phyloP scores from a whole-genome alignment of 2,329 filamentous ascomycete species.

The Lizonia empirigonia region DNA sequence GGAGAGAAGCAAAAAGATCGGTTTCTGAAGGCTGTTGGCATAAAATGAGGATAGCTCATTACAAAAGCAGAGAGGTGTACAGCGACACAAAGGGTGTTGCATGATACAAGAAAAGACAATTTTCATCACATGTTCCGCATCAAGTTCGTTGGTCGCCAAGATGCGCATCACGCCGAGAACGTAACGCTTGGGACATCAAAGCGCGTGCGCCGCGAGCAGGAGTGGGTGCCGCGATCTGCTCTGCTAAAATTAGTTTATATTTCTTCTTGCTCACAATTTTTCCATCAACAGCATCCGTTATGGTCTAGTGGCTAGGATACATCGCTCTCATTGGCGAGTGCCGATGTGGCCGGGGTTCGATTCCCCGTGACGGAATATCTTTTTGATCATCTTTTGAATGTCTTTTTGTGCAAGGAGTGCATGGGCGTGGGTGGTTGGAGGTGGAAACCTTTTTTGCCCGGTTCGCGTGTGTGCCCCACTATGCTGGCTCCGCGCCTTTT shows the following conservation, averaged over 20 bases:
- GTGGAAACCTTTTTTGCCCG: too few species aligned
- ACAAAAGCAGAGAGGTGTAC: too few species aligned
- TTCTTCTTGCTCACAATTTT: not conserved
- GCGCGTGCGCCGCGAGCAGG: too few species aligned
- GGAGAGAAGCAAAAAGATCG: slow-evolving; percentile 32
- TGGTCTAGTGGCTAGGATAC: slow-evolving; percentile 15
- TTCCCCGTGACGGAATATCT: slow-evolving; percentile 8
- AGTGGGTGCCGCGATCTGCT: too few species aligned
- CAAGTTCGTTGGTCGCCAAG: not conserved
- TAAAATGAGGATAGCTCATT: slow-evolving; percentile 36
- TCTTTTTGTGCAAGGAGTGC: too few species aligned
- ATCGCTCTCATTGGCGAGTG: slow-evolving; percentile 8
- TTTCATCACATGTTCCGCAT: not conserved
- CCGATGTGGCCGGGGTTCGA: slow-evolving; percentile 10
- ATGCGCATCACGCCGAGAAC: not conserved
- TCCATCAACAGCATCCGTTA: slow-evolving; percentile 12
- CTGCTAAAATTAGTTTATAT: not conserved
- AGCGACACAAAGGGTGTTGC: not conserved
- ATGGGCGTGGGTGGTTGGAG: too few species aligned
- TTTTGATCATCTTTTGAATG: too few species aligned
- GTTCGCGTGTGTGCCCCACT: too few species aligned
- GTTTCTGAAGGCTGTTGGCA: slow-evolving; percentile 44
- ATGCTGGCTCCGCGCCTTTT: too few species aligned
- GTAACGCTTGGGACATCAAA: not conserved
- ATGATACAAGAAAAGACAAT: not conserved